Base-by-base conservation (phyloP, 2,329 filamentous ascomycete genomes). In the Aurifilum marmelostoma region DNA sequence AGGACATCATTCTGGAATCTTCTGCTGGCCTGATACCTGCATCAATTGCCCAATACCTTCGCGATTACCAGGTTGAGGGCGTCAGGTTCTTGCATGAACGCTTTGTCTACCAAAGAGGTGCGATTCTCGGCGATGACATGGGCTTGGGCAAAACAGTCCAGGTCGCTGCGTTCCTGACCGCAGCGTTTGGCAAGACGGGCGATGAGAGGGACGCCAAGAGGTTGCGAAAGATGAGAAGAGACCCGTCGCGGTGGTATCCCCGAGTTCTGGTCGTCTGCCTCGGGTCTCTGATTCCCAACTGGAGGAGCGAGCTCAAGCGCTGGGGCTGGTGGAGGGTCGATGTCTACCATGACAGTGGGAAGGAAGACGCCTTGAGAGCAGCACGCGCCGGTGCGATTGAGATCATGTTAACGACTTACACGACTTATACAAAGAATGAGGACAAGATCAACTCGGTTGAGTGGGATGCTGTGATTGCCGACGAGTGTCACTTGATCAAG, bases 261-360 rank as follows among this genome's bases (percentile, higher is more conserved):
- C 87, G 89, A 61, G 88, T 93, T 0, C 81, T 99, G 60, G 92
- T 99, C 68, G 86, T 99, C 12, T 98, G 95, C 73, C 96, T 95
- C 0, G 94, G 94, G 0, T 92, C 91, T 0, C 80, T 99, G 68
- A 94, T 98, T 73, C 86, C 90, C 72, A 99, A 99, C 73, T 99
- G 96, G 96, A 89, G 88, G 79, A 89, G 90, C 34, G 96, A 99
- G 79, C 81, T 99, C 50, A 83, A 88, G 63, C 89, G 92, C 68
- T 99, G 96, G 96, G 96, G 96, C 0, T 99, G 93, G 92, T 99
- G 96, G 96, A 89, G 94, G 71, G 85, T 92, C 12, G 93, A 97
- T 74, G 80, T 89, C 1, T 98, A 91, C 73, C 94, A 97, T 75
- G 94, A 94, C 11, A 73, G 78, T 3, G 80, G 80, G 43, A 89